Conservation (phyloP, 371 early-diverging fungal species). For the Cokeromyces recurvatus region DNA sequence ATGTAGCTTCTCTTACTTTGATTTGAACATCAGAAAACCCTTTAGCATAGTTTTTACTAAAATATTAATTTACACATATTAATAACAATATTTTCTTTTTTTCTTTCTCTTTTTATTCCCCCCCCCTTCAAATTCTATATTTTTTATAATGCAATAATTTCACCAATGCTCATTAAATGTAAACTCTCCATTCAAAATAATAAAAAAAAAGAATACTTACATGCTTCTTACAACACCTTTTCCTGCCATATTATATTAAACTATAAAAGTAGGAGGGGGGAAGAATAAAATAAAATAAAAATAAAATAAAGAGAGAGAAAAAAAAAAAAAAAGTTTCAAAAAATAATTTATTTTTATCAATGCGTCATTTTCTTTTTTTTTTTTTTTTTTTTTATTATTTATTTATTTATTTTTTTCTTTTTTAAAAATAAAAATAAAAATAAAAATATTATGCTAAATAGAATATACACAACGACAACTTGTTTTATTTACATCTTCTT, state of each 20-base stretch:
- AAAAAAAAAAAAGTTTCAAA: neutral
- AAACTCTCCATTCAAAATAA: neutral
- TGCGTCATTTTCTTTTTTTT: neutral
- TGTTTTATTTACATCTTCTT: no score
- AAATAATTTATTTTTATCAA: neutral
- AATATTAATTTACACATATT: neutral
- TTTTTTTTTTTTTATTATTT: neutral
- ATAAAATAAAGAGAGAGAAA: neutral
- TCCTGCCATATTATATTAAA: slow-evolving; percentile 13
- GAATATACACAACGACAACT: no score
- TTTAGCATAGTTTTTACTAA: slow-evolving; percentile 92
- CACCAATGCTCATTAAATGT: neutral
- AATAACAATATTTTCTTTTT: neutral
- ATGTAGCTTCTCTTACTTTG: slow-evolving; percentile 94
- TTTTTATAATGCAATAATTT: no score
- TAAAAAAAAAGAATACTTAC: slow-evolving; percentile 4
- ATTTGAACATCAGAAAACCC: slow-evolving; percentile 94
- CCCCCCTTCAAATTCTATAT: no score
- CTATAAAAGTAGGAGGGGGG: no score
- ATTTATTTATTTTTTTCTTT: no score
- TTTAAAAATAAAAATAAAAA: no score
- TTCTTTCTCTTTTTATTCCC: no score
- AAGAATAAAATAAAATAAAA: neutral
- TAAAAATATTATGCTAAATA: no score
- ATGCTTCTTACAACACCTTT: slow-evolving; percentile 29